Conservation (phyloP, 139 green algal species). For the Asterochloris erici region DNA sequence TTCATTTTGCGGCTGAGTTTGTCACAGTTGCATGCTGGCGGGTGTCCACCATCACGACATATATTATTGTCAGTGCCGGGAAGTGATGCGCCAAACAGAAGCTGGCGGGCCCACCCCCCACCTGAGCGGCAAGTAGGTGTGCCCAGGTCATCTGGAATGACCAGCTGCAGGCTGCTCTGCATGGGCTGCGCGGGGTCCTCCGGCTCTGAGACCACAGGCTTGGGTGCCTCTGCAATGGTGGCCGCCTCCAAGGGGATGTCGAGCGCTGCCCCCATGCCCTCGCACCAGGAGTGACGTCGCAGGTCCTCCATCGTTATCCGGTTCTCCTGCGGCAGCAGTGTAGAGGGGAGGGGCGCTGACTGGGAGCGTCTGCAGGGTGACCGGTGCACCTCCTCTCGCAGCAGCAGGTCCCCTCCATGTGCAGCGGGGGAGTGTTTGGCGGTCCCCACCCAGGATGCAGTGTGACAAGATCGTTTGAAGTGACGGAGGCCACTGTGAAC, state of each 20-base stretch:
- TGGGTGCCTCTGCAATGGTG: background rate
- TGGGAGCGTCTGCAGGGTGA: background rate
- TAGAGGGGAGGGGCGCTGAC: background rate
- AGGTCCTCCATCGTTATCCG: constrained; percentile 19
- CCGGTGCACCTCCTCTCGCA: background rate
- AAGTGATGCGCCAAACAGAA: too few relatives aligned
- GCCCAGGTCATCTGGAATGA: constrained; percentile 5
- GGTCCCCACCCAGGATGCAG: too few relatives aligned
- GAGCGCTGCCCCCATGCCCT: constrained; percentile 4
- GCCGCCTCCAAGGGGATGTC: background rate
- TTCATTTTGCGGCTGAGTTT: too few relatives aligned
- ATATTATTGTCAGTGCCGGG: too few relatives aligned
- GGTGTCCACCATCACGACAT: too few relatives aligned
- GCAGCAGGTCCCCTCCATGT: background rate
- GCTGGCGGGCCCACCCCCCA: too few relatives aligned
- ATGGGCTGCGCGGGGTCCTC: background rate
- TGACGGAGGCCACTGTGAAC: too few relatives aligned
- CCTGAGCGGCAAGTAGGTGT: background rate
- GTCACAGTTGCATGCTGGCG: too few relatives aligned
- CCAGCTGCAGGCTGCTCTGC: constrained; percentile 13
- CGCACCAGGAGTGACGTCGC: constrained; percentile 12
- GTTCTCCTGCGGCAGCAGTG: background rate
- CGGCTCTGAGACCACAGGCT: too few relatives aligned
- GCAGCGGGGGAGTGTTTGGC: background rate
- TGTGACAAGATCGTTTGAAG: background rate